Evolutionary conservation across 495 filamentous ascomycete genomes (phyloP).

Genomic region (Lasiosphaeris hirsuta): DNA sequence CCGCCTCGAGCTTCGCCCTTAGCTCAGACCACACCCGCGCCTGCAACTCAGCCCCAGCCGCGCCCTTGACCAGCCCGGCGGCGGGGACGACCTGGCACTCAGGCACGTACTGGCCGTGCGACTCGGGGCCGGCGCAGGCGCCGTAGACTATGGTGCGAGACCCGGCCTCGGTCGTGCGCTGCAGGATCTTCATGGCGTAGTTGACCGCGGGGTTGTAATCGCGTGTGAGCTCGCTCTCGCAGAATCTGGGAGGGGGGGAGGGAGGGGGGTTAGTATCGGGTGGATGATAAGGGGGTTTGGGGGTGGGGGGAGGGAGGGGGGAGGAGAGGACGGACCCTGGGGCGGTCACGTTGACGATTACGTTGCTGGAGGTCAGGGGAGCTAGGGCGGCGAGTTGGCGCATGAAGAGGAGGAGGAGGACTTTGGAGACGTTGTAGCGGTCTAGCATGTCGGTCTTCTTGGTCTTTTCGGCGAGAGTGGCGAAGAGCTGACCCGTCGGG

Average conservation of each 20-base stretch:
- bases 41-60: background rate
- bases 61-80: background rate
- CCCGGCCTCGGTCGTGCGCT: slow-evolving; percentile 41
- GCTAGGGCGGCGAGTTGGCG: slow-evolving; percentile 29
- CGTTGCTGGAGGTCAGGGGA: background rate
- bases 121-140: slow-evolving; percentile 32
- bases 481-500: slow-evolving; percentile 8
- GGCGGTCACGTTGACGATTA: slow-evolving; percentile 7
- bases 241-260: slow-evolving; percentile 12
- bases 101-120: slow-evolving; percentile 44
- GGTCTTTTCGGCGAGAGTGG: background rate
- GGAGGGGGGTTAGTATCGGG: background rate
- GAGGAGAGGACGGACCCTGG: too few species aligned
- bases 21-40: slow-evolving; percentile 52
- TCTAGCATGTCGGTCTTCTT: background rate
- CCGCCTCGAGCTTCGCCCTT: slow-evolving; percentile 44
- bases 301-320: too few species aligned
- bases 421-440: slow-evolving; percentile 41
- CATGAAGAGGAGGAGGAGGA: slow-evolving; percentile 38
- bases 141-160: slow-evolving; percentile 42
- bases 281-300: too few species aligned
- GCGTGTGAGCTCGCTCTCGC: slow-evolving; percentile 6
- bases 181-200: slow-evolving; percentile 31
- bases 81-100: slow-evolving; percentile 27
- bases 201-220: background rate